Conservation (phyloP, 176 grass and related monocot species). For the Oropetium thomaeum region DNA sequence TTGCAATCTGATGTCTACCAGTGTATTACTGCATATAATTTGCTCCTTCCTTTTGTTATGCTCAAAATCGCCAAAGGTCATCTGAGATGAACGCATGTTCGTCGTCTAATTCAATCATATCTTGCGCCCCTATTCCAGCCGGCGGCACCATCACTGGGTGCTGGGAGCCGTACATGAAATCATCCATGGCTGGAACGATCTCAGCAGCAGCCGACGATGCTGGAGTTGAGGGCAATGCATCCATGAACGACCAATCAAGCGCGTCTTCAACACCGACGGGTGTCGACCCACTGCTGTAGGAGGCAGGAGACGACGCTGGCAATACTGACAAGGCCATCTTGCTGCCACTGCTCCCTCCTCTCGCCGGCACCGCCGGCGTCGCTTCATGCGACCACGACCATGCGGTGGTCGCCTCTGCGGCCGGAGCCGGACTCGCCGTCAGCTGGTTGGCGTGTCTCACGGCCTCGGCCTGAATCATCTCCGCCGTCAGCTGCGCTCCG, state of each 20-base stretch:
- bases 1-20: not conserved
- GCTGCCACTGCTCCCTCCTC: not conserved
- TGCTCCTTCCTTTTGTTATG: too few relatives aligned
- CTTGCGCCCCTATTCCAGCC: not conserved
- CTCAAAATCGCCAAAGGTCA: slow-evolving; percentile 42
- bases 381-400: not conserved
- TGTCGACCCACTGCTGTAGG: not conserved
- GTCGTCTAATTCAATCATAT: not conserved
- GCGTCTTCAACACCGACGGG: not conserved
- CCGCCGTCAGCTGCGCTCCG: slow-evolving; percentile 5
- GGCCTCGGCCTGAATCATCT: slow-evolving; percentile 33
- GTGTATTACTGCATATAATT: not conserved
- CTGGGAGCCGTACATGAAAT: slow-evolving; percentile 38
- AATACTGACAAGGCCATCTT: not conserved
- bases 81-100: slow-evolving; percentile 37
- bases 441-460: slow-evolving; percentile 35
- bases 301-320: not conserved
- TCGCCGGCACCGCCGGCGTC: not conserved
- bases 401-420: not conserved
- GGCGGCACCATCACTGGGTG: not conserved
- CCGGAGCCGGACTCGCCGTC: not conserved
- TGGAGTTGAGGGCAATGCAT: slow-evolving; percentile 12
- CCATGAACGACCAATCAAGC: slow-evolving; percentile 49
- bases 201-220: not conserved
- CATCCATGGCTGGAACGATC: slow-evolving; percentile 15